Evolutionary conservation across 352 stramenopile genomes (phyloP).

Genomic region (Thraustochytrium striatum): DNA sequence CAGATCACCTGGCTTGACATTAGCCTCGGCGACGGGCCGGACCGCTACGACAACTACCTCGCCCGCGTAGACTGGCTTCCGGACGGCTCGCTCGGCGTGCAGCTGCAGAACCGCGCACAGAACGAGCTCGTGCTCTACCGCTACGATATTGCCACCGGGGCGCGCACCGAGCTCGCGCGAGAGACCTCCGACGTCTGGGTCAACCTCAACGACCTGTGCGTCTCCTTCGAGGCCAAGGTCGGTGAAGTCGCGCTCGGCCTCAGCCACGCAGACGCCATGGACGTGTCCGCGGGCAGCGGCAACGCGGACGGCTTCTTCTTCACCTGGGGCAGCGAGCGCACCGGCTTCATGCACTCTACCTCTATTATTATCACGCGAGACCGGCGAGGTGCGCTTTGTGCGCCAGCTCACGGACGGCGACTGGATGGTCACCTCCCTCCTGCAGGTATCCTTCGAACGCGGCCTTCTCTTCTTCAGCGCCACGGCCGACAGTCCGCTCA

Average conservation of each 20-base stretch:
- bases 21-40: slow-evolving; percentile 43
- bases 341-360: slow-evolving; percentile 91
- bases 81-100: slow-evolving; percentile 82
- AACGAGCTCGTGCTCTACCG: slow-evolving; percentile 62
- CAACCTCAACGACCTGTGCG: slow-evolving; percentile 89
- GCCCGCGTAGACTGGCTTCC: slow-evolving; percentile 87
- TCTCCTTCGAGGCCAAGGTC: slow-evolving; percentile 66
- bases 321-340: slow-evolving; percentile 86
- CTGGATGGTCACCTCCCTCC: slow-evolving; percentile 32
- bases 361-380: slow-evolving; percentile 70
- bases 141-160: slow-evolving; percentile 71
- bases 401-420: not conserved
- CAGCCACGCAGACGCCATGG: not conserved
- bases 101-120: slow-evolving; percentile 68
- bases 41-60: slow-evolving; percentile 82
- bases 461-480: slow-evolving; percentile 24
- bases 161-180: slow-evolving; percentile 68
- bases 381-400: not conserved
- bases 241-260: not conserved
- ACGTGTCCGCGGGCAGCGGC: not conserved
- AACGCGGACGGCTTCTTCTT: slow-evolving; percentile 82
- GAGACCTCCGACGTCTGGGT: slow-evolving; percentile 86
- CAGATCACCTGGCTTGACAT: slow-evolving; percentile 40
- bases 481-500: slow-evolving; percentile 24
- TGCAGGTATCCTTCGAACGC: not conserved